Base-by-base conservation (phyloP, 768 basidiomycete genomes). In the Rhodosporidiobolus sp. region DNA sequence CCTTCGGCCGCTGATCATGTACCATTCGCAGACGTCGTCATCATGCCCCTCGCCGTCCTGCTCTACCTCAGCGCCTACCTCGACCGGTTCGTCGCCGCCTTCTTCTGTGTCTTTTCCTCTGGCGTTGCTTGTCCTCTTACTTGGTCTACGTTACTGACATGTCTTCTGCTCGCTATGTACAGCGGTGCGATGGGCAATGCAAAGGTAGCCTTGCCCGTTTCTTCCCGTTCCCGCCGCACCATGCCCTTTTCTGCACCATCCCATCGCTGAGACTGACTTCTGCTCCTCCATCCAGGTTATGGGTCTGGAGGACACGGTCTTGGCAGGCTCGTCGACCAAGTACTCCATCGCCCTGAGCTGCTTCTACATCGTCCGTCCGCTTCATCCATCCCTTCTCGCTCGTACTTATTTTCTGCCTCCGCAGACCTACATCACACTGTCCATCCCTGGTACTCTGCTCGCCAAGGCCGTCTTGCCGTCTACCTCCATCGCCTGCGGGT, bases 1-100 rank as follows among this genome's bases (percentile, higher is more conserved):
- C n/a, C n/a, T n/a, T n/a, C n/a, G n/a, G 22, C 52, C 30, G 59
- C 57, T 50, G 30, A 43, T 28, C 32, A 26, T 19, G 17, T 19
- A 12, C 22, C 16, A 1, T 38, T 26, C 30, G 4, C 55, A 70
- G 82, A 83, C 53, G 20, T 78, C 9, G 71, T 79, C 43, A 83
- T 83, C 68, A 56, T 83, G 32, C 83, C 83, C 12, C 77, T 83
- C 64, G 81, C 83, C 7, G 79, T 80, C 2, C 70, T 83, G 17
- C 76, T 83, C 22, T 83, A 83, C 71, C 74, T 82, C 22, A 77
- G 79, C 16, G 83, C 82, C 9, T 84, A 83, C 72, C 79, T 84
- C 38, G 83, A 83, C 58, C 70, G 83, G 56, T 58, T 52, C 48
- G 64, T 45, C 20, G 4, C 8, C 43, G 3, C 12, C 61, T 24